These are phyloP conservation scores for Cryphonectria japonica DNA, from an alignment of 2,329 filamentous ascomycete species.

Conservation along the genomic window DNA sequence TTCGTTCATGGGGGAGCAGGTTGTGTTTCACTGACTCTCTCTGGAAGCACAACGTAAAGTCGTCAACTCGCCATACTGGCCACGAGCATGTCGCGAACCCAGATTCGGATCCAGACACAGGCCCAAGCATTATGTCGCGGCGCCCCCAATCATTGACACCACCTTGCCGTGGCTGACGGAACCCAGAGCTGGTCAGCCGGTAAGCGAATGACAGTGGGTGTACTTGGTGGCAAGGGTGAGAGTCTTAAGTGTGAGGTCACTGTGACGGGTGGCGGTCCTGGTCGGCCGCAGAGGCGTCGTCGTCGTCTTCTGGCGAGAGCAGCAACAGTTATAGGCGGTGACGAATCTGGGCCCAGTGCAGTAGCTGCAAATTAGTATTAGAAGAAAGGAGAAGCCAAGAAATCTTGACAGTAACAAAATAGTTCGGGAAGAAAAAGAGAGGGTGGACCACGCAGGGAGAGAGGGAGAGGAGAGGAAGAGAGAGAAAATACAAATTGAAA, in stretches of 20 bases:
- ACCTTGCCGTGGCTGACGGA: slow-evolving; percentile 10
- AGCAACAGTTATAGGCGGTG: not conserved
- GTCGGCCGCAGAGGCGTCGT: not conserved
- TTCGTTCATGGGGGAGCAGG: not conserved
- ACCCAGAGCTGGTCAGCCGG: not conserved
- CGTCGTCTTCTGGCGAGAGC: not conserved
- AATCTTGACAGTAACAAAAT: not conserved
- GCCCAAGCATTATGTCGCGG: slow-evolving; percentile 31
- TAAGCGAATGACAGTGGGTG: not conserved
- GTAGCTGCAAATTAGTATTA: slow-evolving; percentile 1
- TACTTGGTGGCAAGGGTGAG: not conserved
- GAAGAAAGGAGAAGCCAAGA: not conserved
- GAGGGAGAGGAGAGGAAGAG: not conserved
- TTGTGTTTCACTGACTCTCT: slow-evolving; percentile 57
- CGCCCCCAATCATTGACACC: slow-evolving; percentile 9
- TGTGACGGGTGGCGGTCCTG: not conserved
- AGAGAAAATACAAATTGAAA: no score
- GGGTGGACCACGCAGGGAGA: not conserved
- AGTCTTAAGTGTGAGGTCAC: slow-evolving; percentile 7
- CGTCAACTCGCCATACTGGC: slow-evolving; percentile 66
- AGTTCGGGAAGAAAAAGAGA: not conserved
- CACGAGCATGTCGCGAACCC: slow-evolving; percentile 58
- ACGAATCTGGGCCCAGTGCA: not conserved
- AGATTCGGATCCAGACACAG: slow-evolving; percentile 41
- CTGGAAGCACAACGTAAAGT: slow-evolving; percentile 66